Percentiles rank a stretch among this genome's conserved stretches.
phyloP scores from a whole-genome alignment of 1,284 basidiomycete species.

The Moesziomyces aphidis region DNA sequence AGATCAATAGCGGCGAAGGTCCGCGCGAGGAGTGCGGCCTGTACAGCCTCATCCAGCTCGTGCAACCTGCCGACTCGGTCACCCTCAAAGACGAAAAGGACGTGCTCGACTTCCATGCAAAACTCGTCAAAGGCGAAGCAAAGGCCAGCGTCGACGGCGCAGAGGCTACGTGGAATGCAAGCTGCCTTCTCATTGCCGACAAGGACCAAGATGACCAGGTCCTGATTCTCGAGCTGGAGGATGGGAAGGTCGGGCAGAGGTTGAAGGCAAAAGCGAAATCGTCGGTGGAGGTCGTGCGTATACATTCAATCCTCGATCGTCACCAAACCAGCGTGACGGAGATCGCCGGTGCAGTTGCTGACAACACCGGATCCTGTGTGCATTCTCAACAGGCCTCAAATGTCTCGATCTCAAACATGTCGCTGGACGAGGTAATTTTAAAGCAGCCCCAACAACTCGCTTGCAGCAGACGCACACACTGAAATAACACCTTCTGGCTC shows the following conservation, averaged over 20 bases:
- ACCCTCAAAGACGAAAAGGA: conserved; percentile 17
- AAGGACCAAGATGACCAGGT: conserved; percentile 23
- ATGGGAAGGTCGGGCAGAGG: conserved; percentile 16
- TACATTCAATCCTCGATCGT: background rate
- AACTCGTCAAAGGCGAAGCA: conserved; percentile 25
- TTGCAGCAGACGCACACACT: background rate
- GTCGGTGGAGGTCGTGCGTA: conserved; percentile 39
- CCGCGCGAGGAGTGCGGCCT: conserved; percentile 50
- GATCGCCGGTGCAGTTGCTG: no score
- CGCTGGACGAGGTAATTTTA: conserved; percentile 37
- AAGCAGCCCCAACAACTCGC: background rate
- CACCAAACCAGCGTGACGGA: background rate
- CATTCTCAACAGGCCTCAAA: conserved; percentile 32
- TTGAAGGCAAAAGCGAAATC: conserved; percentile 36
- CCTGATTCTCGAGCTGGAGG: conserved; percentile 20
- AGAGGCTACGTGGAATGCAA: conserved; percentile 29
- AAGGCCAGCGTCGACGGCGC: conserved; percentile 14
- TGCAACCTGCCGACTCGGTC: conserved; percentile 9
- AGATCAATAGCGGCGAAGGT: conserved; percentile 55
- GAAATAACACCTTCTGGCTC: background rate
- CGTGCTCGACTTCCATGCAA: conserved; percentile 24
- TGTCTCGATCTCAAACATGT: conserved; percentile 50
- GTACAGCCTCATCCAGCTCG: conserved; percentile 45
- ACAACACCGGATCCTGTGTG: no score
- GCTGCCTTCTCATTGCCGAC: conserved; percentile 36